Evolutionary conservation across 2,329 filamentous ascomycete genomes (phyloP).

Genomic region (Penicillium capsulatum): DNA sequence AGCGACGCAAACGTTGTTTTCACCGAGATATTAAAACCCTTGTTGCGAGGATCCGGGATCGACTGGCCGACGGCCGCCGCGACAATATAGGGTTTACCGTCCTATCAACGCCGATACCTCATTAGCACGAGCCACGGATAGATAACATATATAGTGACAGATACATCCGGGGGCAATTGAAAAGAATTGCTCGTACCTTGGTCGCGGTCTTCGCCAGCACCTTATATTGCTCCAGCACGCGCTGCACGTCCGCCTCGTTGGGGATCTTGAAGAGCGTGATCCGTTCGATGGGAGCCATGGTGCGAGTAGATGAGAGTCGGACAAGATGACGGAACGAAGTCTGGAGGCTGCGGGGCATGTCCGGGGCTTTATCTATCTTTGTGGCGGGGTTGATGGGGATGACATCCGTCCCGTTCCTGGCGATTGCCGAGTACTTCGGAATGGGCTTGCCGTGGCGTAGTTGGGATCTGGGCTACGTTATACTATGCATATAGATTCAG

Average conservation of each 20-base stretch:
- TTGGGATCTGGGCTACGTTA: too few species aligned
- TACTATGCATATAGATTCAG: too few species aligned
- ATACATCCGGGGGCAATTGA: neutral
- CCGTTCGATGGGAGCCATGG: constrained; percentile 45
- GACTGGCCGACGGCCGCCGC: constrained; percentile 53
- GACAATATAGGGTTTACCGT: constrained; percentile 67
- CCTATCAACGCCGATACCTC: too few species aligned
- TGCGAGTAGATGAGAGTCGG: constrained; percentile 1
- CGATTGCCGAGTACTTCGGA: too few species aligned
- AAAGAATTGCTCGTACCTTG: constrained; percentile 34
- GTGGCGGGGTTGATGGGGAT: too few species aligned
- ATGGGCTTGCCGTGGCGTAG: too few species aligned
- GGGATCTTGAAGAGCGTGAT: constrained; percentile 54
- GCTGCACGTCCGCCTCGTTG: constrained; percentile 42
- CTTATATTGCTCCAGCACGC: constrained; percentile 45
- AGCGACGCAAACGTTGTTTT: constrained; percentile 60
- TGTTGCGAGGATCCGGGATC: constrained; percentile 55
- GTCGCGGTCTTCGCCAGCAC: constrained; percentile 41
- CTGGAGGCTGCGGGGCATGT: too few species aligned
- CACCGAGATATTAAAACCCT: constrained; percentile 63
- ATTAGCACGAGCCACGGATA: too few species aligned
- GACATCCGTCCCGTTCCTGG: too few species aligned
- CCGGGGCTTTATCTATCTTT: too few species aligned
- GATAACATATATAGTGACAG: too few species aligned
- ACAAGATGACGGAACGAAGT: too few species aligned